These are phyloP conservation scores for Phialemoniopsis sp. DNA, from an alignment of 2,329 filamentous ascomycete species.

Conservation along the genomic window DNA sequence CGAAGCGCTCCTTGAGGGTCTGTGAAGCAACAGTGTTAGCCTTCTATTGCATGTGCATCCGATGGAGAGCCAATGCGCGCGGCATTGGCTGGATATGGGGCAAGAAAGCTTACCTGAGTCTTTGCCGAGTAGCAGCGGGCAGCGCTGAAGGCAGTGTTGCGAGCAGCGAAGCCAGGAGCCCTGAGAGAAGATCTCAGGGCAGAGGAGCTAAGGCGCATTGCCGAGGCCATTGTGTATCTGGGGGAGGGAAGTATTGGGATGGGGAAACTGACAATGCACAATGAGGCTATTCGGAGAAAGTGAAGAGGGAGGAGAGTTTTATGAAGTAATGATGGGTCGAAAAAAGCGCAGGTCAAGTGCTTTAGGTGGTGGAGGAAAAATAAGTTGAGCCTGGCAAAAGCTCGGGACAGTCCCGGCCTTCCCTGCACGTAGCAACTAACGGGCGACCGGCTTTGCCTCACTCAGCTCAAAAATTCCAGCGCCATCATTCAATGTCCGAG, in stretches of 20 bases:
- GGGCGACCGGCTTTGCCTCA: too few species aligned
- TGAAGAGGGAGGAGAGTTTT: conserved; percentile 25
- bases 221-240: conserved; percentile 68
- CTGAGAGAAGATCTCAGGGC: conserved; percentile 75
- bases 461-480: too few species aligned
- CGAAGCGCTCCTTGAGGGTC: conserved; percentile 98
- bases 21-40: conserved; percentile 31
- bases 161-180: conserved; percentile 63
- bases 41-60: conserved; percentile 7
- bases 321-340: conserved; percentile 14
- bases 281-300: conserved; percentile 14
- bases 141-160: conserved; percentile 72
- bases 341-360: conserved; percentile 3
- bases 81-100: neutral
- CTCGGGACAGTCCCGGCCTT: too few species aligned
- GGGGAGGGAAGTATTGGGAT: conserved; percentile 24
- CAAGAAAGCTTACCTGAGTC: conserved; percentile 62
- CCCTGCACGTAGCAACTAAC: too few species aligned
- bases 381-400: neutral
- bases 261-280: conserved; percentile 18
- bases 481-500: too few species aligned
- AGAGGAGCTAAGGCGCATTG: conserved; percentile 76
- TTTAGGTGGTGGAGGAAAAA: neutral
- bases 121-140: conserved; percentile 91
- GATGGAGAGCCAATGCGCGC: conserved; percentile 5